Conservation (phyloP, 768 basidiomycete genomes). For the Ramaria sp. region DNA sequence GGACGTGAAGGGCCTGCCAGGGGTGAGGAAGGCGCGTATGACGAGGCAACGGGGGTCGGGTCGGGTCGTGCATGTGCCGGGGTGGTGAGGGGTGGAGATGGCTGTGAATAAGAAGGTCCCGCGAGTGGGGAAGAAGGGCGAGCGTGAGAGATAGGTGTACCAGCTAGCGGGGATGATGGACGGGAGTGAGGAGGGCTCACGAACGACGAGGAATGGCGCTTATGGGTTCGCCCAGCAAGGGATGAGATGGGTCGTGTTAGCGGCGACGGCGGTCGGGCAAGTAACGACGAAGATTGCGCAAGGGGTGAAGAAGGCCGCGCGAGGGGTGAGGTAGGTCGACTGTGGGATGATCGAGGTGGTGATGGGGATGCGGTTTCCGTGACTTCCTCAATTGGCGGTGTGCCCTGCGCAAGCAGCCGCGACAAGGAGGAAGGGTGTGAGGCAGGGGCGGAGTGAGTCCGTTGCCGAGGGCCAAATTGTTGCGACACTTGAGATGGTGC, state of each 20-base stretch:
- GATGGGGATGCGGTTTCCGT: neutral
- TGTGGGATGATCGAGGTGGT: neutral
- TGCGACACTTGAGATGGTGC: slow-evolving; percentile 54
- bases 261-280: neutral
- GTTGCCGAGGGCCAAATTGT: slow-evolving; percentile 50
- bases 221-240: neutral
- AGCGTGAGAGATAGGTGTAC: neutral
- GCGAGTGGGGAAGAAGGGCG: slow-evolving; percentile 4
- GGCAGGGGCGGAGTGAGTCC: slow-evolving; percentile 50
- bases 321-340: neutral
- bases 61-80: neutral
- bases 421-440: slow-evolving; percentile 59
- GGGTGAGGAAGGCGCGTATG: slow-evolving; percentile 3
- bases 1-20: slow-evolving; percentile 2
- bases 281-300: neutral
- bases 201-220: neutral
- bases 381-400: slow-evolving; percentile 1
- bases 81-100: slow-evolving; percentile 1
- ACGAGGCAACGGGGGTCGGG: neutral
- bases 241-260: slow-evolving; percentile 20
- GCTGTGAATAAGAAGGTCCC: neutral
- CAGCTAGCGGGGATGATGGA: slow-evolving; percentile 4
- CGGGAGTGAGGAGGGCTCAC: neutral
- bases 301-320: neutral
- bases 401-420: slow-evolving; percentile 60